Evolutionary conservation across 2,329 filamentous ascomycete species (phyloP).

Genomic region (Ophiostoma pallidulum): DNA sequence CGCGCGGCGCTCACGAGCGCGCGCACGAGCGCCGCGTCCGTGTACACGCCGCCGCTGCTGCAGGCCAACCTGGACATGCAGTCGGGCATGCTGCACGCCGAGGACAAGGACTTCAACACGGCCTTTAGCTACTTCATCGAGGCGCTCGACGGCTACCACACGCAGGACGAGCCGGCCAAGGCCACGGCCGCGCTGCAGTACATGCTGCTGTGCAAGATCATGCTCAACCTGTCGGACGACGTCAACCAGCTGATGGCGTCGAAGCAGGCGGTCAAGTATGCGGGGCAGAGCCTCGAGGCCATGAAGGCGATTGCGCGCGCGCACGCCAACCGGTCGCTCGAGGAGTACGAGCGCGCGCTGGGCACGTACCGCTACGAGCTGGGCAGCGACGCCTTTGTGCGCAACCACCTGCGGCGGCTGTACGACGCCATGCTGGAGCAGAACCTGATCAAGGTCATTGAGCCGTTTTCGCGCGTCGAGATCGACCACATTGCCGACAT

Average conservation of each 20-base stretch:
- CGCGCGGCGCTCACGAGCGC: constrained; percentile 90
- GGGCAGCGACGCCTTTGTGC: constrained; percentile 89
- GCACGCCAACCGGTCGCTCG: constrained; percentile 87
- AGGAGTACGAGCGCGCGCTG: constrained; percentile 92
- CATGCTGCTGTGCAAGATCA: constrained; percentile 99
- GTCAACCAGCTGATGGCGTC: constrained; percentile 90
- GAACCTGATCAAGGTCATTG: constrained; percentile 99
- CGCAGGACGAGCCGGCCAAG: constrained; percentile 76
- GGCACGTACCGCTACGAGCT: constrained; percentile 88
- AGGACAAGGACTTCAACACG: constrained; percentile 98
- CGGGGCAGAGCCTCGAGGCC: constrained; percentile 88
- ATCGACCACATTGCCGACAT: constrained; percentile 96
- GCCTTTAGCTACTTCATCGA: constrained; percentile 99
- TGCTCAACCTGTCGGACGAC: constrained; percentile 95
- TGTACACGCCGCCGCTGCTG: constrained; percentile 90
- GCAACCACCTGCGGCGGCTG: constrained; percentile 86
- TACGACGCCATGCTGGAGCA: constrained; percentile 99
- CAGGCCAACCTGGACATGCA: constrained; percentile 99
- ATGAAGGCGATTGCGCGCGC: constrained; percentile 98
- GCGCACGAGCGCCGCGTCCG: constrained; percentile 87
- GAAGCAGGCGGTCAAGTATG: constrained; percentile 95
- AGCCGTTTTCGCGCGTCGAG: constrained; percentile 95
- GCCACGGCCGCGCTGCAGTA: constrained; percentile 98
- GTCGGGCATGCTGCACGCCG: constrained; percentile 95
- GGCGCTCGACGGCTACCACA: constrained; percentile 92